Percentiles rank a stretch among this genome's conserved stretches.
These are phyloP conservation scores for Saccharomycopsis fibuligera DNA, from an alignment of 805 yeast genomes.

Conservation along the genomic window DNA sequence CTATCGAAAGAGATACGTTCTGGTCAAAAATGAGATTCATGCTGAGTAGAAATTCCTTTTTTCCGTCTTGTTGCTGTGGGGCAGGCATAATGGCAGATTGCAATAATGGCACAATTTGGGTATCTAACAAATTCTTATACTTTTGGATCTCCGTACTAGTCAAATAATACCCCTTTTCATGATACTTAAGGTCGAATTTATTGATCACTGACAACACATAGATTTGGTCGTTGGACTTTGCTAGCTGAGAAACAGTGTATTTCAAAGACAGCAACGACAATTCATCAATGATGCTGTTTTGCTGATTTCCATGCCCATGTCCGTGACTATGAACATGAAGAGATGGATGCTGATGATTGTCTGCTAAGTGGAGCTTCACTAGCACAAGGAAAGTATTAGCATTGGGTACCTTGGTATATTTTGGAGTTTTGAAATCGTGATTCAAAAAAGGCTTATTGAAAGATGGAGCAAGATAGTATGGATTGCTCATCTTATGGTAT, in stretches of 20 bases:
- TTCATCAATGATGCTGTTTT: constrained; percentile 5
- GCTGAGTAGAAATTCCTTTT: constrained; percentile 5
- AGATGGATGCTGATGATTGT: background rate
- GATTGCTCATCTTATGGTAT: constrained; percentile 15
- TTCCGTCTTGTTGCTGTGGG: background rate
- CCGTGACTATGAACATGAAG: background rate
- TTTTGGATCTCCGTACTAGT: background rate
- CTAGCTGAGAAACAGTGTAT: constrained; percentile 11
- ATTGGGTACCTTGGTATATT: constrained; percentile 4
- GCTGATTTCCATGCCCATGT: background rate
- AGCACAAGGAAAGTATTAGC: constrained; percentile 10
- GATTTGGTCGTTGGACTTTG: constrained; percentile 15
- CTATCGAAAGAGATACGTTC: constrained; percentile 10
- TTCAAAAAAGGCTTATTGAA: constrained; percentile 20
- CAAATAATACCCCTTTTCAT: constrained; percentile 12
- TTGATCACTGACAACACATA: constrained; percentile 9
- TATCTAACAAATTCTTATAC: constrained; percentile 5
- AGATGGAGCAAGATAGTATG: constrained; percentile 20
- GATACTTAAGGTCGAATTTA: constrained; percentile 12
- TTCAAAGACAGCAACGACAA: constrained; percentile 6
- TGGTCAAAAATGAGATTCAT: constrained; percentile 18
- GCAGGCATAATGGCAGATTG: background rate
- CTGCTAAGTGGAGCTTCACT: constrained; percentile 3
- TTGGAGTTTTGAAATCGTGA: constrained; percentile 11
- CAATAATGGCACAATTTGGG: constrained; percentile 1